A percentile compares a stretch with the other conserved stretches of the same genome.
Evolutionary conservation across 805 yeast genomes (phyloP).

Genomic region (Lipomyces starkeyi): DNA sequence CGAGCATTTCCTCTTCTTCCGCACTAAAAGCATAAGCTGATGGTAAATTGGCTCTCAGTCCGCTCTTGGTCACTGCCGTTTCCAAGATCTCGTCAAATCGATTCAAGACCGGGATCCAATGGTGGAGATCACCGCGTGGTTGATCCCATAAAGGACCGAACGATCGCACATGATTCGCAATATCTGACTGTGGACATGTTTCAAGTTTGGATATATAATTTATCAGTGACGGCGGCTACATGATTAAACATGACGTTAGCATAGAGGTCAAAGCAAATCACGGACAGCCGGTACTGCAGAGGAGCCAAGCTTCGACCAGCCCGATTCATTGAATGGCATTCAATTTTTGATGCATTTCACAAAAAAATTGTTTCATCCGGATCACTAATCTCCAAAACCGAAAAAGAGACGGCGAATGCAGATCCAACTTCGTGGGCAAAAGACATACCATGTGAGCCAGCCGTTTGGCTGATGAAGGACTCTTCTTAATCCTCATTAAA

Average conservation of each 20-base stretch:
- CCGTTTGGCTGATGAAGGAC: slow-evolving; percentile 31
- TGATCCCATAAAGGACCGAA: slow-evolving; percentile 33
- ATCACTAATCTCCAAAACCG: neutral
- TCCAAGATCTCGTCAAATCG: slow-evolving; percentile 74
- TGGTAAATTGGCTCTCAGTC: slow-evolving; percentile 54
- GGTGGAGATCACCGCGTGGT: slow-evolving; percentile 70
- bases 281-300: neutral
- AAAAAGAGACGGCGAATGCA: neutral
- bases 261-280: neutral
- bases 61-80: slow-evolving; percentile 58
- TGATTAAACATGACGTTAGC: slow-evolving; percentile 4
- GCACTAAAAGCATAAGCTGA: slow-evolving; percentile 54
- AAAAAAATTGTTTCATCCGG: neutral
- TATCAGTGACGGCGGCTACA: slow-evolving; percentile 34
- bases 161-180: slow-evolving; percentile 21
- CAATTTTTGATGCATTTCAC: neutral
- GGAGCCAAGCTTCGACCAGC: neutral
- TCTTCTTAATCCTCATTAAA: slow-evolving; percentile 34
- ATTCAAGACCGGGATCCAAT: slow-evolving; percentile 80
- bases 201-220: slow-evolving; percentile 26
- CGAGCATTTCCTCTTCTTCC: slow-evolving; percentile 55
- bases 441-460: slow-evolving; percentile 33
- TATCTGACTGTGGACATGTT: slow-evolving; percentile 27
- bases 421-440: neutral
- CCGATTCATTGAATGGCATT: neutral